Percentiles rank a stretch among this genome's conserved stretches.
Conservation (phyloP, 148 eudicot species). For the Diospyros lotus region DNA sequence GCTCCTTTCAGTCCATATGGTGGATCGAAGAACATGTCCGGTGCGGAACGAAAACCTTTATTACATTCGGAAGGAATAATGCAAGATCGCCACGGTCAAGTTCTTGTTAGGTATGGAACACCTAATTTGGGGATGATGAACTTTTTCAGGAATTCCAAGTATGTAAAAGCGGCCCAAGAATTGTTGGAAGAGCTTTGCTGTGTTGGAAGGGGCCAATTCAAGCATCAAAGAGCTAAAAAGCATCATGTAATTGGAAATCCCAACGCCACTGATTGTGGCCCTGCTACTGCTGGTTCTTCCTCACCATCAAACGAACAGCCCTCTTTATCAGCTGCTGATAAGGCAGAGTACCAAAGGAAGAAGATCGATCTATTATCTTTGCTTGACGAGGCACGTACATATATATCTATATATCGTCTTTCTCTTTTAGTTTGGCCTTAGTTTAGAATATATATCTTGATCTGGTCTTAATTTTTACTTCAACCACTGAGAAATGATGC, state of each 20-base stretch:
- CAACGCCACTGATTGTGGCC: slow-evolving; percentile 17
- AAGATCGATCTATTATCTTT: slow-evolving; percentile 80
- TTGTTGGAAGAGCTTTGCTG: slow-evolving; percentile 78
- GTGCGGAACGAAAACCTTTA: not conserved
- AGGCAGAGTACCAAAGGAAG: slow-evolving; percentile 75
- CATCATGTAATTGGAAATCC: slow-evolving; percentile 26
- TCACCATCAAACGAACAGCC: slow-evolving; percentile 46
- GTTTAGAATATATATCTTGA: not conserved
- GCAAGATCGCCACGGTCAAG: not conserved
- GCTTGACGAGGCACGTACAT: slow-evolving; percentile 76
- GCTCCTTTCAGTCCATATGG: slow-evolving; percentile 15
- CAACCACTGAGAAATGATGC: too few relatives aligned
- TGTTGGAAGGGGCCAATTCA: slow-evolving; percentile 63
- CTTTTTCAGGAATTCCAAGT: slow-evolving; percentile 38
- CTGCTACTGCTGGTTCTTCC: slow-evolving; percentile 26
- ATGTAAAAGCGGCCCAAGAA: slow-evolving; percentile 68
- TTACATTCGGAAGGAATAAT: not conserved
- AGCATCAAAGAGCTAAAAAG: slow-evolving; percentile 33
- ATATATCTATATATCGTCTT: slow-evolving; percentile 13
- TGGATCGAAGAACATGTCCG: not conserved
- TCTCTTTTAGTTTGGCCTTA: slow-evolving; percentile 1
- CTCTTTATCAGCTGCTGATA: slow-evolving; percentile 59
- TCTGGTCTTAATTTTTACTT: too few relatives aligned
- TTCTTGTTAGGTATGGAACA: slow-evolving; percentile 18
- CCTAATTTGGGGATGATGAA: slow-evolving; percentile 10